phyloP scores from a whole-genome alignment of 768 basidiomycete species.

The Lyophyllum atratum region DNA sequence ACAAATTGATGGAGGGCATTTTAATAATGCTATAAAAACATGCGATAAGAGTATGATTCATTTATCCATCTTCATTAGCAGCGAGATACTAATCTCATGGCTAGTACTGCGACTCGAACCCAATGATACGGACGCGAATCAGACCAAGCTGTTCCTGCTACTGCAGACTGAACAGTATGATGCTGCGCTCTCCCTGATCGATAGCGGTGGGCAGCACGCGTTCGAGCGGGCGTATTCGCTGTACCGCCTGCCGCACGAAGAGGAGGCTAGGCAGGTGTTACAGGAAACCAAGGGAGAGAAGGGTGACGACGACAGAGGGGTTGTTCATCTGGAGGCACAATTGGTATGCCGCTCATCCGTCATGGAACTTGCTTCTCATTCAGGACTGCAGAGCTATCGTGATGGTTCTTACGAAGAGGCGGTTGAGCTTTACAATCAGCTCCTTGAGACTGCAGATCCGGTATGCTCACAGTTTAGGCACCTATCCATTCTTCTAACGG shows the following conservation, averaged over 20 bases:
- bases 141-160: slow-evolving; percentile 86
- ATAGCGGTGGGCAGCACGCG: slow-evolving; percentile 30
- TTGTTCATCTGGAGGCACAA: slow-evolving; percentile 84
- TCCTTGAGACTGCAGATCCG: slow-evolving; percentile 76
- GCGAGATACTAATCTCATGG: neutral
- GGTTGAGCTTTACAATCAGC: slow-evolving; percentile 76
- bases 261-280: slow-evolving; percentile 62
- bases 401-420: slow-evolving; percentile 74
- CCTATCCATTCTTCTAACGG: neutral
- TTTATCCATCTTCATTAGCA: neutral
- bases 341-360: slow-evolving; percentile 53
- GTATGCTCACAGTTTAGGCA: slow-evolving; percentile 44
- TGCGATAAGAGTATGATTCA: slow-evolving; percentile 81
- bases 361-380: slow-evolving; percentile 10
- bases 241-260: slow-evolving; percentile 80
- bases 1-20: slow-evolving; percentile 90
- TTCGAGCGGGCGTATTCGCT: slow-evolving; percentile 84
- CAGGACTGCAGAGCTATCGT: slow-evolving; percentile 64
- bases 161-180: slow-evolving; percentile 85
- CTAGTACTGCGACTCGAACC: slow-evolving; percentile 74
- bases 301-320: slow-evolving; percentile 59
- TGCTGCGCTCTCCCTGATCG: slow-evolving; percentile 65
- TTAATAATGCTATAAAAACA: slow-evolving; percentile 84
- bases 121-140: slow-evolving; percentile 67
- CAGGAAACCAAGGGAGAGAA: slow-evolving; percentile 44